A percentile compares a stretch with the other conserved stretches of the same genome.
Conservation (phyloP, 108 stramenopile species). For the Craspedostauros australis region DNA sequence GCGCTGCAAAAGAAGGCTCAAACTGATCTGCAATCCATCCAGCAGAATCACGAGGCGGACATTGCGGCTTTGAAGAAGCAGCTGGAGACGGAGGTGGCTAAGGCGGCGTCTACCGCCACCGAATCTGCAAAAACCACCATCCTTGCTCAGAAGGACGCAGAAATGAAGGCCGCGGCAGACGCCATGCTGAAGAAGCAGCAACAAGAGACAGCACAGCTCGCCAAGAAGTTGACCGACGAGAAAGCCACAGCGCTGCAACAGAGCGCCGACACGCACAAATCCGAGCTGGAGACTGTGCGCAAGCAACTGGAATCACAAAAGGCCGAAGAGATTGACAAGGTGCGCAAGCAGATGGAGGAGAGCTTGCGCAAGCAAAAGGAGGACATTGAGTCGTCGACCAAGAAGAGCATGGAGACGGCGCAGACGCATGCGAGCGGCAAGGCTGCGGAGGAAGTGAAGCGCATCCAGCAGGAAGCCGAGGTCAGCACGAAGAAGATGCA, state of each 20-base stretch:
- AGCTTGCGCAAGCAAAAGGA: neutral
- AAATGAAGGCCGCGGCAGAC: too few species aligned
- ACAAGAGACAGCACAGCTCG: too few species aligned
- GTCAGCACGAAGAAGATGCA: neutral
- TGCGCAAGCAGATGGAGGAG: neutral
- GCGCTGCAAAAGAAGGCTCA: constrained; percentile 7
- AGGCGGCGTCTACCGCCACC: too few species aligned
- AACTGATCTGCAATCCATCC: constrained; percentile 7
- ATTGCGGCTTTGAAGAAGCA: constrained; percentile 2
- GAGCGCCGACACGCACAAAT: too few species aligned
- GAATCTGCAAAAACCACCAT: too few species aligned
- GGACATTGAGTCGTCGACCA: neutral
- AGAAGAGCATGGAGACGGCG: neutral
- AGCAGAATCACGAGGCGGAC: neutral
- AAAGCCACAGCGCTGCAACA: too few species aligned
- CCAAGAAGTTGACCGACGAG: too few species aligned
- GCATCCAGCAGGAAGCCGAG: neutral
- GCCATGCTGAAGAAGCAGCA: too few species aligned
- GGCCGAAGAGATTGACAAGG: neutral
- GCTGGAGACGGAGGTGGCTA: neutral
- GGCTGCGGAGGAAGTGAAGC: neutral
- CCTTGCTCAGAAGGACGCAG: too few species aligned
- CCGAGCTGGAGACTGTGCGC: too few species aligned
- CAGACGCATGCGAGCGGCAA: too few species aligned
- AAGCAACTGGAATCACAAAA: neutral